Conservation (phyloP, 305 asterid genomes). For the Salvia sclarea region DNA sequence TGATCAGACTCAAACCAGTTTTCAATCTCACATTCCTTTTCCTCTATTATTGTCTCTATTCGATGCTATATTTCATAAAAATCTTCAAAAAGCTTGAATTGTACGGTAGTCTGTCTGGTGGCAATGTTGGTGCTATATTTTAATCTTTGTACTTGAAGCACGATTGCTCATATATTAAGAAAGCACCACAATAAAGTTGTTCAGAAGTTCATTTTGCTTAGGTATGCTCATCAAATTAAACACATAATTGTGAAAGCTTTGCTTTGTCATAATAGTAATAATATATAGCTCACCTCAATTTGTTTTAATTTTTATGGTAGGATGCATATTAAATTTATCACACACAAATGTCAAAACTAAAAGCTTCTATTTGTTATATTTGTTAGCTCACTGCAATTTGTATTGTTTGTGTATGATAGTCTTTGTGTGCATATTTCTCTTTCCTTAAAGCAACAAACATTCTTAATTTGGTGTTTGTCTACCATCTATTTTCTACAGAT, state of each 20-base stretch:
- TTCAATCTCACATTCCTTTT: neutral
- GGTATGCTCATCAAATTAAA: neutral
- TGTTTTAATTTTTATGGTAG: neutral
- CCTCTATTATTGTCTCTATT: neutral
- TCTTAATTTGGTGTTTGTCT: neutral
- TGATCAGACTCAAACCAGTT: neutral
- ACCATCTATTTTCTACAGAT: conserved; percentile 44
- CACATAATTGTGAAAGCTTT: neutral
- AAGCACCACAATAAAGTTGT: neutral
- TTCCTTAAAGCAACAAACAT: neutral
- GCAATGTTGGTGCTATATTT: neutral
- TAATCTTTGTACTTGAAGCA: neutral
- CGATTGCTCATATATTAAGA: neutral
- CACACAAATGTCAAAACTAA: neutral
- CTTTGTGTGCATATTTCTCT: neutral
- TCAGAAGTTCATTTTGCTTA: neutral
- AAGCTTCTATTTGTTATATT: neutral
- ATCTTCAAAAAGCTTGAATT: neutral
- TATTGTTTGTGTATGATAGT: neutral
- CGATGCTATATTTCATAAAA: neutral
- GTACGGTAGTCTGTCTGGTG: neutral
- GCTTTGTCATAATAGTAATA: neutral
- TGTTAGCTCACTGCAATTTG: neutral
- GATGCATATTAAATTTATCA: neutral
- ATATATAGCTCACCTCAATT: neutral